A percentile compares a stretch with the other conserved stretches of the same genome.
These are phyloP conservation scores for Chrysanthemum seticuspe DNA, from an alignment of 129 eudicot species.

Conservation along the genomic window DNA sequence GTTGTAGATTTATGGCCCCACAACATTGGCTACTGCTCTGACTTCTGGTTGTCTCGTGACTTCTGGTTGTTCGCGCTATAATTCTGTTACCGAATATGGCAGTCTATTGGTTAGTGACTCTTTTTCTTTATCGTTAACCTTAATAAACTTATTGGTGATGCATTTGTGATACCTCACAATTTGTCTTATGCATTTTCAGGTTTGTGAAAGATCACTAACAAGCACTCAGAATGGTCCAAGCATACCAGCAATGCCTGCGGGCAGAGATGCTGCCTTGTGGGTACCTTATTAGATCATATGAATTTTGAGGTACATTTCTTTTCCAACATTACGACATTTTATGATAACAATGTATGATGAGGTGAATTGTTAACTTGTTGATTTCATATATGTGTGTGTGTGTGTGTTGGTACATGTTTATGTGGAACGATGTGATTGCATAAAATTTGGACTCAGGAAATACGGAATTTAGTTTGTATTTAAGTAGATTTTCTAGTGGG, in stretches of 20 bases:
- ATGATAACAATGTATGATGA: too few species aligned
- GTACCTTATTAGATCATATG: slow-evolving; percentile 88
- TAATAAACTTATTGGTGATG: background rate
- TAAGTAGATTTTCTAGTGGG: too few species aligned
- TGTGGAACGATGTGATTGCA: too few species aligned
- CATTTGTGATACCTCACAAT: background rate
- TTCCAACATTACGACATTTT: too few species aligned
- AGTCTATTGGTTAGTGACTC: slow-evolving; percentile 72
- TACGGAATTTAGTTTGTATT: too few species aligned
- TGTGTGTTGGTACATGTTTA: too few species aligned
- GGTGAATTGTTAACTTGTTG: too few species aligned
- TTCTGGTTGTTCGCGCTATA: slow-evolving; percentile 89
- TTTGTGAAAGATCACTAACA: slow-evolving; percentile 69
- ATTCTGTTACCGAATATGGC: slow-evolving; percentile 87
- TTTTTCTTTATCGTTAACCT: background rate
- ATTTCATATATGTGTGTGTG: too few species aligned
- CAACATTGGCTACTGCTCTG: slow-evolving; percentile 94
- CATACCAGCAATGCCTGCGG: too few species aligned
- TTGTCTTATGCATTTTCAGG: background rate
- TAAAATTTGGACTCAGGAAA: too few species aligned
- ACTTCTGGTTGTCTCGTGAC: too few species aligned
- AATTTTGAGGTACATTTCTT: slow-evolving; percentile 67
- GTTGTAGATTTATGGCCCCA: slow-evolving; percentile 85
- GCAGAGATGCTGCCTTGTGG: slow-evolving; percentile 98
- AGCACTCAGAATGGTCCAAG: slow-evolving; percentile 91